A percentile compares a stretch with the other conserved stretches of the same genome.
Conservation (phyloP, 1,139 yeast species). For the Lodderomyces orthopsilosis region DNA sequence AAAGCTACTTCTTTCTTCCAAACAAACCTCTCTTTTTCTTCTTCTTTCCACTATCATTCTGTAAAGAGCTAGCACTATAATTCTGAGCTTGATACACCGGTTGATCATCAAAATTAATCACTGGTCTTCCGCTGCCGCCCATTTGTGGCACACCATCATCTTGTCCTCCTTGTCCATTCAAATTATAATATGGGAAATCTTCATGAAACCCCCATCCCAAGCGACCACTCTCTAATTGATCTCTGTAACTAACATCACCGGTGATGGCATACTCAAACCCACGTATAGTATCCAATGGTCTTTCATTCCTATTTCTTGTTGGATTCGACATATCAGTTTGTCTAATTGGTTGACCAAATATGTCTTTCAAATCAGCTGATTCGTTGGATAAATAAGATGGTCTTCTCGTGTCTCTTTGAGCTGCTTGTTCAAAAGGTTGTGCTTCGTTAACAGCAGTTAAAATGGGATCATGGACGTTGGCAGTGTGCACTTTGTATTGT, state of each 20-base stretch:
- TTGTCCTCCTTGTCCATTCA: conserved; percentile 13
- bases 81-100: conserved; percentile 64
- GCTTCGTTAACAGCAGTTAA: conserved; percentile 89
- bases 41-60: conserved; percentile 30
- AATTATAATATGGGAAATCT: conserved; percentile 41
- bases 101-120: conserved; percentile 50
- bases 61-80: conserved; percentile 42
- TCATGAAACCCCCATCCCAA: conserved; percentile 75
- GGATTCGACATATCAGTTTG: conserved; percentile 90
- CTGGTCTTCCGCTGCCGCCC: conserved; percentile 26
- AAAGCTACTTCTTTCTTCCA: conserved; percentile 54
- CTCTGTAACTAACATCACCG: conserved; percentile 75
- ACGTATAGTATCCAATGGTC: conserved; percentile 93
- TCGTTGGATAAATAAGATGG: conserved; percentile 39
- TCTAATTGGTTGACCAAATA: conserved; percentile 74
- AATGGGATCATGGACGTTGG: conserved; percentile 81
- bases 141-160: conserved; percentile 14
- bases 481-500: conserved; percentile 50
- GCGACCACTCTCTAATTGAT: conserved; percentile 72
- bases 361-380: conserved; percentile 60
- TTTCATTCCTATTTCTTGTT: conserved; percentile 84
- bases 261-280: conserved; percentile 90
- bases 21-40: conserved; percentile 66
- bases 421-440: conserved; percentile 89
- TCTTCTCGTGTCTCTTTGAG: conserved; percentile 35